A percentile compares a stretch with the other conserved stretches of the same genome.
phyloP scores from a whole-genome alignment of 2,329 filamentous ascomycete genomes.

The Colletotrichum agaves region DNA sequence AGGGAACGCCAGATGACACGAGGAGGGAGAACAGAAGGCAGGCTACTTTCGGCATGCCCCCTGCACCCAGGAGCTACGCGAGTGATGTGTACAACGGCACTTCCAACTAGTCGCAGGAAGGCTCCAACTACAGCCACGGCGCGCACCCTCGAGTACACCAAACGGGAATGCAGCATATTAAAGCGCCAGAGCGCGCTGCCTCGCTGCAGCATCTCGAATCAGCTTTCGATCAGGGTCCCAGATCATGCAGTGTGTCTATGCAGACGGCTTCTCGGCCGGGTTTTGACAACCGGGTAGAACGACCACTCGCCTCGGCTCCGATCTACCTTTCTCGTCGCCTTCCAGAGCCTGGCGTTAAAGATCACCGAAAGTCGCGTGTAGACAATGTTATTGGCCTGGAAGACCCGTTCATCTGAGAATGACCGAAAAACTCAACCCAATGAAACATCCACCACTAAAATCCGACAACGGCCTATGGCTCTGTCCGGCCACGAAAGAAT shows the following conservation, averaged over 20 bases:
- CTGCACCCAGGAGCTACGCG: constrained; percentile 50
- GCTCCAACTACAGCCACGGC: constrained; percentile 12
- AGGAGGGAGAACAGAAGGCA: constrained; percentile 64
- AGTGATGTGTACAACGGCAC: constrained; percentile 38
- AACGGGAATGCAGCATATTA: constrained; percentile 12
- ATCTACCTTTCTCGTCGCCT: constrained; percentile 18
- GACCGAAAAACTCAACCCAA: background rate
- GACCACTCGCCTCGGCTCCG: constrained; percentile 26
- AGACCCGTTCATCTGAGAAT: constrained; percentile 31
- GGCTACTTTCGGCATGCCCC: constrained; percentile 61
- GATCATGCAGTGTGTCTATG: constrained; percentile 9
- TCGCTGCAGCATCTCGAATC: constrained; percentile 12
- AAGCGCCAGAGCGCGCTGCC: constrained; percentile 9
- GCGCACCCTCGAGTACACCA: constrained; percentile 2
- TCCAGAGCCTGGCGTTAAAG: background rate
- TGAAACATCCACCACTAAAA: background rate
- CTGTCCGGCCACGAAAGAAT: background rate
- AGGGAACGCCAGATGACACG: constrained; percentile 64
- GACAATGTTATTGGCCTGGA: constrained; percentile 28
- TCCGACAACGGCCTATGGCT: background rate
- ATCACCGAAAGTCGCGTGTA: background rate
- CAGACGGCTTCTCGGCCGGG: constrained; percentile 26
- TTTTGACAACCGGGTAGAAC: constrained; percentile 11
- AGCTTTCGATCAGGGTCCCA: constrained; percentile 17
- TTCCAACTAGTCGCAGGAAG: constrained; percentile 35